Conservation (phyloP, 257 asterid species). For the Solanum pennellii region DNA sequence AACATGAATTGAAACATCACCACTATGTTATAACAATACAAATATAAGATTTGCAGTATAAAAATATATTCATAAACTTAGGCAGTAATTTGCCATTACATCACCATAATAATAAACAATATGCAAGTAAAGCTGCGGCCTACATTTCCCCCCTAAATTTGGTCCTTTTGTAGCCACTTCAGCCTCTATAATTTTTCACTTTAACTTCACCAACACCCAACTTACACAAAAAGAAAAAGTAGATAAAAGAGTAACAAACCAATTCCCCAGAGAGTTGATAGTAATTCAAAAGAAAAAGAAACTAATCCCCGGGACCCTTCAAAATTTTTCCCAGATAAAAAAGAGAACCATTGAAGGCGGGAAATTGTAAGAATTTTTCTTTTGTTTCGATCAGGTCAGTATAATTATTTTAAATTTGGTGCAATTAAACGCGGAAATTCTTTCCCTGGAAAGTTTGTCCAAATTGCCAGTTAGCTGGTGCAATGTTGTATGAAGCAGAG, state of each 20-base stretch:
- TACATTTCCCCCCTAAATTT: conserved; percentile 8
- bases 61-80: neutral
- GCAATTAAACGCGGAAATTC: conserved; percentile 40
- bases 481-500: conserved; percentile 54
- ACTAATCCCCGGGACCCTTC: conserved; percentile 2
- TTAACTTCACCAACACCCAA: neutral
- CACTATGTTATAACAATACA: neutral
- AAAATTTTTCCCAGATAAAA: conserved; percentile 20
- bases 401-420: neutral
- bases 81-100: neutral
- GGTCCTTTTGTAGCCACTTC: conserved; percentile 48
- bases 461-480: conserved; percentile 72
- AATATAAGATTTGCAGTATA: neutral
- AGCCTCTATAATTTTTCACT: conserved; percentile 12
- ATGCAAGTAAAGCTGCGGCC: conserved; percentile 37
- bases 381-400: neutral
- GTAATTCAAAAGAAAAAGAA: neutral
- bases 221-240: neutral
- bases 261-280: neutral
- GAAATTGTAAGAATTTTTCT: neutral
- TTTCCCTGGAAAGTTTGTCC: conserved; percentile 71
- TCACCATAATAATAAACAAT: neutral
- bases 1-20: neutral
- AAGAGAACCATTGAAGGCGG: conserved; percentile 10
- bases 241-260: neutral